Conservation (phyloP, 176 grass and related monocot genomes). For the Poa pratensis region DNA sequence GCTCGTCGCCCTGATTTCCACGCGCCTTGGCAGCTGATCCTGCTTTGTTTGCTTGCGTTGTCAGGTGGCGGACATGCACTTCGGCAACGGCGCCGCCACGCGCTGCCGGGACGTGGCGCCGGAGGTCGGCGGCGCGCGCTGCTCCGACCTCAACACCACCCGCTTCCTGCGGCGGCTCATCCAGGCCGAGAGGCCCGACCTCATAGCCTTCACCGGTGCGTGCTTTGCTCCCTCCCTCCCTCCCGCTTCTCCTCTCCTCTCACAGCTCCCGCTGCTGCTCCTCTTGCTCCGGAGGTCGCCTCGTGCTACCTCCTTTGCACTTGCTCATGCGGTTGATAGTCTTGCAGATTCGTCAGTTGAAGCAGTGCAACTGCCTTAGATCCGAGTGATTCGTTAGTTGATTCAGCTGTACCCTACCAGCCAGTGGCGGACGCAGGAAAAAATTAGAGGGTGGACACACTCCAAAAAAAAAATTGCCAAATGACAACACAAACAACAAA, state of each 20-base stretch:
- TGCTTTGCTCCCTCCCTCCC: too few relatives aligned
- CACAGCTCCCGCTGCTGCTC: too few relatives aligned
- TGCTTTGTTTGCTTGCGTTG: not conserved
- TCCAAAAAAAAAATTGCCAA: too few relatives aligned
- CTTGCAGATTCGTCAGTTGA: not conserved
- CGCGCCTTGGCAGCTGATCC: not conserved
- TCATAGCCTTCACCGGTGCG: slow-evolving; percentile 87
- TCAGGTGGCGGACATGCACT: slow-evolving; percentile 97
- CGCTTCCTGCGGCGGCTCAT: slow-evolving; percentile 78
- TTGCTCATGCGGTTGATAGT: not conserved
- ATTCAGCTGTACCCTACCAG: not conserved
- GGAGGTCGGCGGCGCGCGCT: slow-evolving; percentile 52
- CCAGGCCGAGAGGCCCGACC: slow-evolving; percentile 77
- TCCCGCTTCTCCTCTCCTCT: too few relatives aligned
- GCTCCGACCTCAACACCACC: slow-evolving; percentile 94
- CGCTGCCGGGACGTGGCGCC: slow-evolving; percentile 76
- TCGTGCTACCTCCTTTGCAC: not conserved
- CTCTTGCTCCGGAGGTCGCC: not conserved
- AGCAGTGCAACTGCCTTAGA: not conserved
- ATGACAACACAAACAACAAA: too few relatives aligned
- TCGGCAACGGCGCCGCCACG: slow-evolving; percentile 79
- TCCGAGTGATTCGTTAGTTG: not conserved
- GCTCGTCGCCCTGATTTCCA: not conserved
- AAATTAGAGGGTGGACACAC: too few relatives aligned
- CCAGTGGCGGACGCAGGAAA: too few relatives aligned